Evolutionary conservation across 495 filamentous ascomycete genomes (phyloP).

Genomic region (Astrothelium macrocarpum): DNA sequence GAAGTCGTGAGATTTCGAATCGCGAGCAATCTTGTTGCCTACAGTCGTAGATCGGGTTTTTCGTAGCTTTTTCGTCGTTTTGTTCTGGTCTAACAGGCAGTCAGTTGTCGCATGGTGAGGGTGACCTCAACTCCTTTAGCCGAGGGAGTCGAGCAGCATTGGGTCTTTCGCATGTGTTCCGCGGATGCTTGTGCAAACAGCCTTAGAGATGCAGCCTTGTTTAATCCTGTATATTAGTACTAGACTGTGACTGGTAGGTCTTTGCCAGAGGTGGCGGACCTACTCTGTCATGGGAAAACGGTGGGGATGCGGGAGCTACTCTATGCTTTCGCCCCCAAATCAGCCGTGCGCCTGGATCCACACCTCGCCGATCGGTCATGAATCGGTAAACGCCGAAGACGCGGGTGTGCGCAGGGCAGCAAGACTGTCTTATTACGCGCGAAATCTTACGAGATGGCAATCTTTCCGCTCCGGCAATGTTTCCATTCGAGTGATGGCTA

Average conservation of each 20-base stretch:
- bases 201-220: background rate
- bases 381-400: background rate
- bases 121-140: no score
- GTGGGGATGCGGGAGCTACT: no score
- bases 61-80: background rate
- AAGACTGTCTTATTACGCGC: background rate
- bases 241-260: background rate
- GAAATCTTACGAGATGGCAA: constrained; percentile 1
- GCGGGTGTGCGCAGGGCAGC: background rate
- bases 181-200: background rate
- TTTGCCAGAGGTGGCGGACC: background rate
- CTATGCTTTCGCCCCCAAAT: constrained; percentile 1
- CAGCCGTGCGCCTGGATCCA: constrained; percentile 1
- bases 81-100: background rate
- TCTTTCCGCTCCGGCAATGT: no score
- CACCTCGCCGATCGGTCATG: background rate
- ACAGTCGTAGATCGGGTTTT: background rate
- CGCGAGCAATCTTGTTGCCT: background rate
- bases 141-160: background rate
- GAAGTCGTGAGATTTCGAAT: background rate
- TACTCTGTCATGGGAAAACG: no score
- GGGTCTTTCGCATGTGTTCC: background rate
- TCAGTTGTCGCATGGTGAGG: no score
- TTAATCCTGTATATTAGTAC: background rate
- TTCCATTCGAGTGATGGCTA: constrained; percentile 1